phyloP scores from a whole-genome alignment of 2,329 filamentous ascomycete species.

The Fusarium albosuccineum region DNA sequence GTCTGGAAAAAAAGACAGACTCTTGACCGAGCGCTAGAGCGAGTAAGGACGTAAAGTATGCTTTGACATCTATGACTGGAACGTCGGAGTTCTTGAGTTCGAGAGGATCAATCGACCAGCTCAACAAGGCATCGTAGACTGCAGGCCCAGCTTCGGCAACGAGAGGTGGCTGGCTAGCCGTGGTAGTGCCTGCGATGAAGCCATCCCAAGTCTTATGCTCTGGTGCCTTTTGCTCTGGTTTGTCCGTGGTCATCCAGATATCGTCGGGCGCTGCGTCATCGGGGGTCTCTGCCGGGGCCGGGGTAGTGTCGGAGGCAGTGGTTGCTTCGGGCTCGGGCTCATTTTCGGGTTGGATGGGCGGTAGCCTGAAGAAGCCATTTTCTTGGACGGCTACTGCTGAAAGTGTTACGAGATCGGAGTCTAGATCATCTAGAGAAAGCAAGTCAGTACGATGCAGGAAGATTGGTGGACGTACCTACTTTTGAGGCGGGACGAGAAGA shows the following conservation, averaged over 20 bases:
- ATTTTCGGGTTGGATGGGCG: conserved; percentile 26
- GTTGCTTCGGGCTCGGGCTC: conserved; percentile 20
- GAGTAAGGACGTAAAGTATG: conserved; percentile 70
- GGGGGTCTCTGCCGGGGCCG: conserved; percentile 12
- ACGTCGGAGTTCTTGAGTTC: conserved; percentile 54
- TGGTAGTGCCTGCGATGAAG: conserved; percentile 63
- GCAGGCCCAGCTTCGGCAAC: conserved; percentile 76
- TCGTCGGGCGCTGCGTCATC: conserved; percentile 38
- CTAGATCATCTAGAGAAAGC: conserved; percentile 14
- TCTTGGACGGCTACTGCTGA: conserved; percentile 38
- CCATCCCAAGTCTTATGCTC: conserved; percentile 77
- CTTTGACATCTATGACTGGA: conserved; percentile 60
- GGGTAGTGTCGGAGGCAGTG: conserved; percentile 11
- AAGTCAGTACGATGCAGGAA: conserved; percentile 5
- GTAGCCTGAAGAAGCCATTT: conserved; percentile 51
- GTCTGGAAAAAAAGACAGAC: conserved; percentile 77
- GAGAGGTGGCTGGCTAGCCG: conserved; percentile 62
- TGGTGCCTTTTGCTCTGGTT: conserved; percentile 48
- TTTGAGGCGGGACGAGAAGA: conserved; percentile 60
- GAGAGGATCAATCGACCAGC: conserved; percentile 56
- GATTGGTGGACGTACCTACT: conserved; percentile 41
- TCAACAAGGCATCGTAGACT: conserved; percentile 74
- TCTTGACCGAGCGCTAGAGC: conserved; percentile 77
- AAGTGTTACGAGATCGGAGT: conserved; percentile 36
- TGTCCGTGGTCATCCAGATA: conserved; percentile 62